These are phyloP conservation scores for Pseudonectria foliicola DNA, from an alignment of 2,329 filamentous ascomycete genomes.

Conservation along the genomic window DNA sequence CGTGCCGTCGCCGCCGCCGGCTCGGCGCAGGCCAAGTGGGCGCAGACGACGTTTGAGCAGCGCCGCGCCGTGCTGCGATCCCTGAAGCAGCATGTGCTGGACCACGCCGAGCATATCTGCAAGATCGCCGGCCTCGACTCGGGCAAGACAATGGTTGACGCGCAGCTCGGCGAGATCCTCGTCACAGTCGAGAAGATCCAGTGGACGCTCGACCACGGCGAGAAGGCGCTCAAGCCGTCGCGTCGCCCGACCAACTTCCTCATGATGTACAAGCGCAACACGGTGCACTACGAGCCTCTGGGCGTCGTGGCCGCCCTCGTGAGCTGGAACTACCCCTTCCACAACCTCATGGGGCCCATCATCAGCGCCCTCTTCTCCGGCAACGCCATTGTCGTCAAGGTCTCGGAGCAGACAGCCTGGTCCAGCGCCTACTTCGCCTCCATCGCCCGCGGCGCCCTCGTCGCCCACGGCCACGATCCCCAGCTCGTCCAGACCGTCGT, in stretches of 20 bases:
- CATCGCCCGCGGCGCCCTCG: conserved; percentile 71
- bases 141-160: conserved; percentile 94
- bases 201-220: conserved; percentile 90
- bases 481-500: conserved; percentile 76
- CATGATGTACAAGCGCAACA: conserved; percentile 93
- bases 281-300: conserved; percentile 82
- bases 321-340: conserved; percentile 96
- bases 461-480: conserved; percentile 74
- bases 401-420: conserved; percentile 94
- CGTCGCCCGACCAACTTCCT: conserved; percentile 79
- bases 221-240: conserved; percentile 66
- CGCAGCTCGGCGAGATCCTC: conserved; percentile 86
- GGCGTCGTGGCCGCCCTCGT: conserved; percentile 90
- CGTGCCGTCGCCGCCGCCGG: conserved; percentile 66
- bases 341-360: conserved; percentile 87
- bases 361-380: conserved; percentile 88
- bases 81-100: conserved; percentile 74
- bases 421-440: conserved; percentile 74
- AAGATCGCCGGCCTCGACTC: conserved; percentile 82
- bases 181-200: conserved; percentile 90
- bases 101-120: conserved; percentile 84
- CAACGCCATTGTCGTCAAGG: conserved; percentile 88
- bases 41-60: conserved; percentile 67
- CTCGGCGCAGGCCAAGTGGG: conserved; percentile 71
- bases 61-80: conserved; percentile 73